Evolutionary conservation across 129 eudicot species (phyloP), one percentile per base, ranked within the genome.

Genomic region (Flaveria bidentis): DNA sequence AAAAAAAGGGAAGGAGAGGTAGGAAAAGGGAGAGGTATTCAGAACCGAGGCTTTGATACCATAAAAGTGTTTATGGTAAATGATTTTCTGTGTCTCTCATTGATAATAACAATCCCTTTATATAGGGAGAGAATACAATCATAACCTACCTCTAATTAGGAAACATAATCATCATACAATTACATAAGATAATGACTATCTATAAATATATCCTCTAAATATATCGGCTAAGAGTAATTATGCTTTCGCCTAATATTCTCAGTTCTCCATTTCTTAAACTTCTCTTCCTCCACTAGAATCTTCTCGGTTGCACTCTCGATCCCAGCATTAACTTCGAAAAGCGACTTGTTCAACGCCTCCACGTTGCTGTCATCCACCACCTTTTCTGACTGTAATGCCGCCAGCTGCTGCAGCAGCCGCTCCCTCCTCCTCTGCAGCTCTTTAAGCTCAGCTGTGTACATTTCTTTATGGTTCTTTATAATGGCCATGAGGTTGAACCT

Each of bases 251-350:
- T 84, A 41, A 94, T 82, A 56, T 95, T 95, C 74, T 95, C 97
- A 0, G 97, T 91, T 74, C 87, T 91, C 99, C 99, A 95, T 76
- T 90, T 95, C 78, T 87, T 95, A 70, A 91, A 91, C 81, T 95
- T 95, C 72, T 95, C 99, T 83, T 95, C 99, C 89, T 95, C 99
- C 77, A 87, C 81, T 81, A 91, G 10, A 64, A 95, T 95, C 96
- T 87, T 91, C 90, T 95, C 97, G 0, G 96, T 95, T 7, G 97
- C 93, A 70, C 83, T 80, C 67, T 89, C 97, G 42, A 95, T 95
- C 73, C 96, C 96, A 23, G 80, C 72, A 70, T 95, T 95, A 63
- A 91, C 87, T 67, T 95, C 99, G 14, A 84, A 77, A n/a, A 95
- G 90, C 1, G 87, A 68, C 52, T 78, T 78, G 58, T 95, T 87